Evolutionary conservation across 805 yeast species (phyloP), one percentile per base, ranked within the genome.

Genomic region (Teunomyces atbi): DNA sequence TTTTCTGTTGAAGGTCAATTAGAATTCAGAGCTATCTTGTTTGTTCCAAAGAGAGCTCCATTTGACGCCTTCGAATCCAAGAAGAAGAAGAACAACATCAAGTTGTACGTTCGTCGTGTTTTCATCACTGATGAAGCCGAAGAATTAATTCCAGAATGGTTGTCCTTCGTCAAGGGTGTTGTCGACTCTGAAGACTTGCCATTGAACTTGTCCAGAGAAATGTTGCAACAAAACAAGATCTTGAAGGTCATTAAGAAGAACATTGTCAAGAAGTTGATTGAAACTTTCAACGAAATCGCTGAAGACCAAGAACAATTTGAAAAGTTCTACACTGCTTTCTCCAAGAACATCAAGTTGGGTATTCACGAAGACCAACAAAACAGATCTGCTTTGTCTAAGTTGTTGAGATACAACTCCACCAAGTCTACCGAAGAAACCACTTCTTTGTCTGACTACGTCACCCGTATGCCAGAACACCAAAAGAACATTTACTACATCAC

Each of bases 1-100:
- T 94, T 94, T 83, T 89, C 97, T 44, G 99, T 94, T 66, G 99
- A 94, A 81, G 99, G 99, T 82, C 99, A 94, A 81, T 83, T 94
- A 65, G 99, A 94, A 81, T 94, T 94, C 84, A 91, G 86, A 79
- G 98, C 99, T 55, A 94, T 94, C 67, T 79, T 94, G 64, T 94
- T 89, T 68, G 83, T 94, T 76, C 99, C 99, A 76, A 89, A 87
- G 82, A 90, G 99, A 81, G 97, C 99, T 64, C 99, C 99, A 75
- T 89, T 94, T 67, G 99, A 94, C 70, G 79, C 96, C 69, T 94
- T 94, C 69, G 99, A 94, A 81, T 81, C 91, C 55, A 94, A 94
- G 85, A 94, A 90, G 95, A 94, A 94, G 96, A 92, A 90, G 86
- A 85, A 81, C 80, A 92, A 92, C 85, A 94, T 94, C 81, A 94